Conservation (phyloP, 257 asterid species). For the Eucommia ulmoides region DNA sequence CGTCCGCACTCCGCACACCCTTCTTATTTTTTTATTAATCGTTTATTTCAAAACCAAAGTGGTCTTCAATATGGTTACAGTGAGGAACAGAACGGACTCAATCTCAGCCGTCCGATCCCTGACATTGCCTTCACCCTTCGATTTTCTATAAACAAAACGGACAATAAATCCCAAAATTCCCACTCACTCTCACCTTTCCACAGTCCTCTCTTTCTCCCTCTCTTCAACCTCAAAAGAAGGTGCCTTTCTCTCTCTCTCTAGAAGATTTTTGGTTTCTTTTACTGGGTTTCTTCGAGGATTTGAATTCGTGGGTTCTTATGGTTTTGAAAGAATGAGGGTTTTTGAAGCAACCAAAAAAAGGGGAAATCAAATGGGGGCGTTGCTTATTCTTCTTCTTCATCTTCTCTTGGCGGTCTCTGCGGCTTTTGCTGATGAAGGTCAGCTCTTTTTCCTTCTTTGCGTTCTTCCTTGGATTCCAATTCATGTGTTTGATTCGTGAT, state of each 20-base stretch:
- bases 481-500: background rate
- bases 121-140: too few species aligned
- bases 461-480: background rate
- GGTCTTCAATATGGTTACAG: background rate
- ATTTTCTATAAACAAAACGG: background rate
- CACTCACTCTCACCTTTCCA: background rate
- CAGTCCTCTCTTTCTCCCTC: background rate
- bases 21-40: too few species aligned
- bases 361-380: background rate
- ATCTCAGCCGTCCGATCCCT: background rate
- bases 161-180: background rate
- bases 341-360: background rate
- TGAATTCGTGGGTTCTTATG: background rate
- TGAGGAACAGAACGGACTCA: background rate
- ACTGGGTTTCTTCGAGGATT: background rate
- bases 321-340: background rate
- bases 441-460: background rate
- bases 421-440: background rate
- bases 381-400: background rate
- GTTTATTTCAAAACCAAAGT: too few species aligned
- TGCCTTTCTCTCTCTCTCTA: background rate
- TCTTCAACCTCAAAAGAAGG: too few species aligned
- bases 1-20: too few species aligned
- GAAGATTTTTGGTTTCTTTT: background rate
- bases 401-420: background rate